Evolutionary conservation across 768 basidiomycete species (phyloP), one percentile per base, ranked within the genome.

Genomic region (Crassisporium funariophilum): DNA sequence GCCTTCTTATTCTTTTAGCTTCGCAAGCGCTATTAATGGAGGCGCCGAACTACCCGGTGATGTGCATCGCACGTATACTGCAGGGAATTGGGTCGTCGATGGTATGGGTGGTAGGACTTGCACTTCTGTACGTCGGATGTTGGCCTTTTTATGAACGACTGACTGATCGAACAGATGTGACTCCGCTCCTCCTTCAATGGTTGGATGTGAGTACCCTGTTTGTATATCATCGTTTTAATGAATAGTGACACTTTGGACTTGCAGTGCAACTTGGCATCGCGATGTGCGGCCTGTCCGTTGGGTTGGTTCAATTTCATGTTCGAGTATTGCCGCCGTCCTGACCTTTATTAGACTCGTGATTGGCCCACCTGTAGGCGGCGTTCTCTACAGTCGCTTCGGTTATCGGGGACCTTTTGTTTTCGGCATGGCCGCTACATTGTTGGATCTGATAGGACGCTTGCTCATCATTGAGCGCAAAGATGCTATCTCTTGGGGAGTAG

Each of bases 11-110:
- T 20, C 70, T 84, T 25, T 61, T 79, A 4, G 78, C 69, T 4
- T 78, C 81, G 2, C 80, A 82, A 61, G 59, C 83, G 13, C 70
- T 84, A 66, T 66, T 86, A 9, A 83, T 84, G 82, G 78, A 82
- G 53, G 81, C 82, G 0, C 77, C 75, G 2, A 74, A 67, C 29
- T 84, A 77, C 52, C 54, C 74, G 44, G 61, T 82, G 10, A 82
- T 86, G 81, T 75, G 71, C 11, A 23, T 83, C 27, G 81, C 83
- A 6, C 76, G 84, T 23, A 57, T 75, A n/a, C 38, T 83, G 20
- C 83, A 84, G 60, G 83, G 83, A 4, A 61, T 81, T 8, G 77
- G 78, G 12, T 82, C 82, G 0, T 77, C 82, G 4, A 70, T 82
- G 61, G 70, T 85, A 7, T 84, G 82, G 82, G 72, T 81, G 0